Conservation (phyloP, 2,329 filamentous ascomycete genomes). For the Ceratocystis lukuohia region DNA sequence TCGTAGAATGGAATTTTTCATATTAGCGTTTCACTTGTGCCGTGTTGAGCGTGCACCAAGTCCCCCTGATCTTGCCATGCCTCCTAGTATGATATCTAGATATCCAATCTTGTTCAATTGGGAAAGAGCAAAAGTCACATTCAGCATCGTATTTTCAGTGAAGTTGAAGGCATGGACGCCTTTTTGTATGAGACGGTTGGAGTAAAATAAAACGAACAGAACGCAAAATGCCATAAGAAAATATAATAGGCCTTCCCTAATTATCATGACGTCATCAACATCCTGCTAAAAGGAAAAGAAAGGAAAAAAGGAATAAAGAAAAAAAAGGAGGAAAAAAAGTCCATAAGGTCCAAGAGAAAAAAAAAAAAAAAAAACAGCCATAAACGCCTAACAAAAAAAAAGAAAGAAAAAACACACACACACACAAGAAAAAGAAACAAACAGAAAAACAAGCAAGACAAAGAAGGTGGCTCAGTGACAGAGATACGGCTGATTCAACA, state of each 20-base stretch:
- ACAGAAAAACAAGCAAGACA: not conserved
- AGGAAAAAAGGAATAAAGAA: not conserved
- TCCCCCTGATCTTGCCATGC: not conserved
- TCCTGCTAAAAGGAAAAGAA: not conserved
- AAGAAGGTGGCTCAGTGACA: conserved; percentile 14
- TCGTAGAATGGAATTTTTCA: not conserved
- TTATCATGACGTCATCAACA: not conserved
- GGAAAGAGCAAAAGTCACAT: not conserved
- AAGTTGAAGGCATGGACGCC: not conserved
- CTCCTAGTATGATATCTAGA: not conserved
- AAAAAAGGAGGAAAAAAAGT: not conserved
- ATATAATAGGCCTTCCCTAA: not conserved
- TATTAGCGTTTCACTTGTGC: not conserved
- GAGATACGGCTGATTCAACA: conserved; percentile 84
- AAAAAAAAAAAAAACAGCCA: not conserved
- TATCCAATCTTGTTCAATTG: not conserved
- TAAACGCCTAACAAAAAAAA: not conserved
- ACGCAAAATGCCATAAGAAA: not conserved
- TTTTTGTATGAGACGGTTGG: not conserved
- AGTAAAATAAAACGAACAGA: not conserved
- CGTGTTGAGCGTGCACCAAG: not conserved
- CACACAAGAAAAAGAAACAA: not conserved
- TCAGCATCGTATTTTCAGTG: not conserved
- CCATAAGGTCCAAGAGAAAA: not conserved
- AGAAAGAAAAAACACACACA: not conserved